Evolutionary conservation across 192 early-diverging fungal species (phyloP).

Genomic region (Podila minutissima): DNA sequence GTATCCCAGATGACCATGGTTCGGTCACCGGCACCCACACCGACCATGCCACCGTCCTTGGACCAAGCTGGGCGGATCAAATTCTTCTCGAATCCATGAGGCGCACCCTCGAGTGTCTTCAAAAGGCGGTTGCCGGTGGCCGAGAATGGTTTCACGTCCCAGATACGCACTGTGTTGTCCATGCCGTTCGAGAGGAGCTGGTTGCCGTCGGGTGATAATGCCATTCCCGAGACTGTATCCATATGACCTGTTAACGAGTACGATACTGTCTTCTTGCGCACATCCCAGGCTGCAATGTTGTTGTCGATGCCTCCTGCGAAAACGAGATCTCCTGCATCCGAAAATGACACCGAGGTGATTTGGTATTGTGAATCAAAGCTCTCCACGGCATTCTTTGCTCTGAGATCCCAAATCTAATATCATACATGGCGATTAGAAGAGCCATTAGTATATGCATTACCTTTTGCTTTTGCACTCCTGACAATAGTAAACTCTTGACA

Average conservation of each 20-base stretch:
- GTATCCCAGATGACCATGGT: constrained; percentile 93
- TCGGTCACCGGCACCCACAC: constrained; percentile 87
- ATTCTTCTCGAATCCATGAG: constrained; percentile 96
- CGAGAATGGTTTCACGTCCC: constrained; percentile 93
- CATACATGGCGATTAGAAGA: no score
- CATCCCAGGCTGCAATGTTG: constrained; percentile 89
- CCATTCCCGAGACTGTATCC: constrained; percentile 90
- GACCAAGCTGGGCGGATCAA: constrained; percentile 92
- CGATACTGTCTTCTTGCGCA: constrained; percentile 73
- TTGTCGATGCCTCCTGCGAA: constrained; percentile 94
- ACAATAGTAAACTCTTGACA: not conserved
- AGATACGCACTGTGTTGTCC: constrained; percentile 95
- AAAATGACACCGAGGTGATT: constrained; percentile 82
- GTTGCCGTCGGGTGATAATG: constrained; percentile 85
- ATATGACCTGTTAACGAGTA: constrained; percentile 84
- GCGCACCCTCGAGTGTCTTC: constrained; percentile 87
- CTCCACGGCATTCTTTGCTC: constrained; percentile 69
- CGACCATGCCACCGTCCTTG: constrained; percentile 84
- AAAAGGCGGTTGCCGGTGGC: constrained; percentile 76
- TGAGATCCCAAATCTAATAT: constrained; percentile 74
- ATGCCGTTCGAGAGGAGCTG: constrained; percentile 87
- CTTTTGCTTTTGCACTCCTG: not conserved
- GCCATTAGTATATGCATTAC: no score
- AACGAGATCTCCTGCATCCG: constrained; percentile 78
- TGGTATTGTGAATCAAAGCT: constrained; percentile 69